Conservation (phyloP, 306 rosid genomes). For the Benincasa hispida region DNA sequence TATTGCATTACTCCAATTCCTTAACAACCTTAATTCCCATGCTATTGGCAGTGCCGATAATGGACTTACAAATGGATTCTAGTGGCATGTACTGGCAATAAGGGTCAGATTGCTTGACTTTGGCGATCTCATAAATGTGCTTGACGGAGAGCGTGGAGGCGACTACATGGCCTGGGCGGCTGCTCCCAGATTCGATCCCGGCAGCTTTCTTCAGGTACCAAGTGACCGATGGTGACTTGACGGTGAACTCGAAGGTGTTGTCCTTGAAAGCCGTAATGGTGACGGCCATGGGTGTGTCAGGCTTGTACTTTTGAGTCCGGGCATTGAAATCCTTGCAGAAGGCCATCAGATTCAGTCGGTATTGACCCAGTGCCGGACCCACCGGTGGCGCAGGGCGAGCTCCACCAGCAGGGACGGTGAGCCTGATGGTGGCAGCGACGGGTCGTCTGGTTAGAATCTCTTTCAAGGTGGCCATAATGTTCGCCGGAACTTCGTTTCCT, state of each 20-base stretch:
- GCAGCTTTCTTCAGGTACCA: constrained; percentile 84
- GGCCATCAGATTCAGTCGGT: constrained; percentile 79
- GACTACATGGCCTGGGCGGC: constrained; percentile 61
- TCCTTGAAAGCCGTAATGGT: constrained; percentile 77
- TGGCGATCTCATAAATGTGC: constrained; percentile 79
- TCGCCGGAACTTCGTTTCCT: background rate
- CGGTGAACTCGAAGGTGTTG: constrained; percentile 73
- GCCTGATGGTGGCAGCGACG: constrained; percentile 60
- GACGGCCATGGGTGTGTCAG: constrained; percentile 77
- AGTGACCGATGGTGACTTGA: constrained; percentile 58
- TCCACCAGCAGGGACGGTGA: constrained; percentile 59
- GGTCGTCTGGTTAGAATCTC: constrained; percentile 61
- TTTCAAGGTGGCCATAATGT: constrained; percentile 48
- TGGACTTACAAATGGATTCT: constrained; percentile 60
- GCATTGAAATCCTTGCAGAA: constrained; percentile 94
- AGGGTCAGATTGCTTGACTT: constrained; percentile 69
- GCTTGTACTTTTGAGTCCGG: constrained; percentile 64
- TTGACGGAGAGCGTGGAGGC: constrained; percentile 46
- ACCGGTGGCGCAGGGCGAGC: constrained; percentile 69
- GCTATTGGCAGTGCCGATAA: constrained; percentile 61
- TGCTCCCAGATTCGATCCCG: constrained; percentile 57
- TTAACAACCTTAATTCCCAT: constrained; percentile 75
- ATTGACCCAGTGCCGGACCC: constrained; percentile 76
- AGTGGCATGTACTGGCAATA: constrained; percentile 58
- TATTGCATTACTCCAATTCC: constrained; percentile 42